These are phyloP conservation scores for Phytophthora parvispora DNA, from an alignment of 352 stramenopile genomes.

Conservation along the genomic window DNA sequence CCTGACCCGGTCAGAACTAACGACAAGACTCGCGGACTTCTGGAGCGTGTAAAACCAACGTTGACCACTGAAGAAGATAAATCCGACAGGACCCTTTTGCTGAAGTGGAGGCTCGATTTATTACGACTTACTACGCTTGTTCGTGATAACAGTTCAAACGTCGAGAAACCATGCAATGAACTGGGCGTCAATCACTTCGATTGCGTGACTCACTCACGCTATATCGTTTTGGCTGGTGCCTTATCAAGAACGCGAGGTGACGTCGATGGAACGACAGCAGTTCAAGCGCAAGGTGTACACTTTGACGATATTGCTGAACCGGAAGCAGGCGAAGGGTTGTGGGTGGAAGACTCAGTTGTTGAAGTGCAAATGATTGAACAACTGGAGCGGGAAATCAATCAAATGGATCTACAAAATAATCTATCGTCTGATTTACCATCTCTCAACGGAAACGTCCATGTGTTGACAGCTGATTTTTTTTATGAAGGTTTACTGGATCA, in stretches of 20 bases:
- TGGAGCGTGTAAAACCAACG: no score
- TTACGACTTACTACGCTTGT: conserved; percentile 7
- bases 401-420: background rate
- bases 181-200: conserved; percentile 10
- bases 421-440: background rate
- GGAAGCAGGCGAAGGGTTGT: conserved; percentile 1
- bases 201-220: conserved; percentile 12
- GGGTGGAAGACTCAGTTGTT: background rate
- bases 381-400: background rate
- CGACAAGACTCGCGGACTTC: no score
- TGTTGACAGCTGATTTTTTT: conserved; percentile 2
- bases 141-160: conserved; percentile 12
- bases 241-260: conserved; percentile 9
- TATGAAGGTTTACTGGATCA: conserved; percentile 9
- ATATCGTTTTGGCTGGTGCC: conserved; percentile 14
- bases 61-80: no score
- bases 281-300: background rate
- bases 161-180: conserved; percentile 17
- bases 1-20: no score
- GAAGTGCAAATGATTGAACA: conserved; percentile 14
- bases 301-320: background rate
- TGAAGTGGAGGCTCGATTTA: conserved; percentile 6
- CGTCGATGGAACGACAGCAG: background rate
- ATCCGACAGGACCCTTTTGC: background rate
- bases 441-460: background rate